Evolutionary conservation across 495 filamentous ascomycete species (phyloP).

Genomic region (Tuber aestivum): DNA sequence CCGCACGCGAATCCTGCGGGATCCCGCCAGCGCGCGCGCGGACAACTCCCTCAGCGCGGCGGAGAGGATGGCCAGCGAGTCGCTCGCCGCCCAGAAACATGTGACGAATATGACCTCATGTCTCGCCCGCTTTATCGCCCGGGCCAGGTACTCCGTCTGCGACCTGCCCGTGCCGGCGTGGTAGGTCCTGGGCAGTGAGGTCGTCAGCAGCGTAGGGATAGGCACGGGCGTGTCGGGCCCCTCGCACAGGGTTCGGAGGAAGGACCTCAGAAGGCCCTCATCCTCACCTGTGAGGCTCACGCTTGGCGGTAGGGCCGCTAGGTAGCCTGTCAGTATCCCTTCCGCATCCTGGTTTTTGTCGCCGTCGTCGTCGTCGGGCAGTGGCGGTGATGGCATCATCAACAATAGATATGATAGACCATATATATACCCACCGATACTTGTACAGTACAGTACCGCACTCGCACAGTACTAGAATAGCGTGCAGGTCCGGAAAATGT

Average conservation of each 20-base stretch:
- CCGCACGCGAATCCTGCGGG: conserved; percentile 48
- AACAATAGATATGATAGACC: not conserved
- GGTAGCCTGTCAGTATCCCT: not conserved
- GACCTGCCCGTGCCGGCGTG: conserved; percentile 53
- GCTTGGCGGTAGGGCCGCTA: not conserved
- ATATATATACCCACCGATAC: too few species aligned
- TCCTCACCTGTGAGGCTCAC: not conserved
- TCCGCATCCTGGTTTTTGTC: not conserved
- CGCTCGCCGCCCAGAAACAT: conserved; percentile 67
- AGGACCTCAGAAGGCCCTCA: not conserved
- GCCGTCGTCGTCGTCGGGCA: not conserved
- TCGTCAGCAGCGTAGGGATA: conserved; percentile 45
- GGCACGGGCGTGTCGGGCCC: conserved; percentile 25
- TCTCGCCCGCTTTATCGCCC: conserved; percentile 53
- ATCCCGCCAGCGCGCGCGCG: conserved; percentile 19
- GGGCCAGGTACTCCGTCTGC: conserved; percentile 51
- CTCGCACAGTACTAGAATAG: too few species aligned
- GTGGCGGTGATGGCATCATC: not conserved
- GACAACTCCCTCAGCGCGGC: conserved; percentile 53
- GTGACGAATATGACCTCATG: conserved; percentile 65
- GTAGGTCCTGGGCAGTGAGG: conserved; percentile 49
- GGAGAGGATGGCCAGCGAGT: conserved; percentile 49
- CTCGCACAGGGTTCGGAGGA: not conserved
- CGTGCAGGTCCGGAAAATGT: too few species aligned
- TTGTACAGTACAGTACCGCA: too few species aligned